Percentiles rank a stretch among this genome's conserved stretches.
These are phyloP conservation scores for Aquilaria sinensis DNA, from an alignment of 345 rosid species.

Conservation along the genomic window DNA sequence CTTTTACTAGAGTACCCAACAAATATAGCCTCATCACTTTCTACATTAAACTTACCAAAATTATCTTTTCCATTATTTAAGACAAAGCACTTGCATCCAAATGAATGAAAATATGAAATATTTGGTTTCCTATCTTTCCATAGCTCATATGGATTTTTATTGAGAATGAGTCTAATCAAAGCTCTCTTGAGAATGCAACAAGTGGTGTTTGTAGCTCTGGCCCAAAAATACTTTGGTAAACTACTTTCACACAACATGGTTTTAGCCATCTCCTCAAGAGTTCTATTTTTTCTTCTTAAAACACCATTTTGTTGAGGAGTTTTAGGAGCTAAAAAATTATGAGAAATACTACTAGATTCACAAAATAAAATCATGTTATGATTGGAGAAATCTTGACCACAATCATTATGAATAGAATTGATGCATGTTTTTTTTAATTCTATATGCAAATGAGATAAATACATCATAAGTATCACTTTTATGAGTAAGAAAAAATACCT, in stretches of 20 bases:
- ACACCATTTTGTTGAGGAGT: constrained; percentile 3
- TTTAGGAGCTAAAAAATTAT: background rate
- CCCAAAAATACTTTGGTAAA: constrained; percentile 5
- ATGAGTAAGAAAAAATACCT: too few species aligned
- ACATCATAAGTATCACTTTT: constrained; percentile 5
- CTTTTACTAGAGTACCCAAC: too few species aligned
- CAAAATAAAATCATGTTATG: too few species aligned
- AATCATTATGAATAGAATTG: too few species aligned
- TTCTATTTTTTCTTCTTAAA: background rate
- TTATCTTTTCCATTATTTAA: too few species aligned
- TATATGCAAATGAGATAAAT: too few species aligned
- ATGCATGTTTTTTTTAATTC: too few species aligned
- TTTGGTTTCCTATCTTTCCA: background rate
- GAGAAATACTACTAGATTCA: background rate
- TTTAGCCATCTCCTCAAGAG: constrained; percentile 2
- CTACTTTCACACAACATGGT: background rate
- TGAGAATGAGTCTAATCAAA: background rate
- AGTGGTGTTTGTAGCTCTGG: background rate
- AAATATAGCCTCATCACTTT: too few species aligned
- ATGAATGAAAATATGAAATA: constrained; percentile 1
- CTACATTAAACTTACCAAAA: too few species aligned
- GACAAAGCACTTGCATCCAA: background rate
- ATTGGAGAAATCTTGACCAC: constrained; percentile 6
- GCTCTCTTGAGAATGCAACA: background rate
- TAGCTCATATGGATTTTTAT: constrained; percentile 4